These are phyloP conservation scores for Colletotrichum falcatum DNA, from an alignment of 2,329 filamentous ascomycete genomes.

Conservation along the genomic window DNA sequence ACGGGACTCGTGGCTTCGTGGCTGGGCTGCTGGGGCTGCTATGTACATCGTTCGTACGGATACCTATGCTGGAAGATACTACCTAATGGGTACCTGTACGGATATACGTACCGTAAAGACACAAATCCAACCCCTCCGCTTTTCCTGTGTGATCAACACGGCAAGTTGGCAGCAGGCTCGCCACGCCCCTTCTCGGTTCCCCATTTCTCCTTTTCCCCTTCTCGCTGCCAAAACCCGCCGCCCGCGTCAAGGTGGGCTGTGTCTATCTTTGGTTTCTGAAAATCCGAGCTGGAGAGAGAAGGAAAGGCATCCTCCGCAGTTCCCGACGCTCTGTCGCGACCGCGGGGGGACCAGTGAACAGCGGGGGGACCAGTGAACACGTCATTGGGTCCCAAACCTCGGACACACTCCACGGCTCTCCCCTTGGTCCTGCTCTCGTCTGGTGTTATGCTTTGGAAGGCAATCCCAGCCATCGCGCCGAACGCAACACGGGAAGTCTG, in stretches of 20 bases:
- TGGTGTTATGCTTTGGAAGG: neutral
- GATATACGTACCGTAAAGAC: no score
- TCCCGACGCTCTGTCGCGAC: no score
- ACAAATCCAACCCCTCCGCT: neutral
- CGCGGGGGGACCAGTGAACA: no score
- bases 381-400: constrained; percentile 10
- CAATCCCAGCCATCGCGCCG: no score
- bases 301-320: no score
- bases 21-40: constrained; percentile 6
- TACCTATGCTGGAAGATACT: neutral
- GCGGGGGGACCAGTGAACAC: no score
- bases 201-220: neutral
- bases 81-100: no score
- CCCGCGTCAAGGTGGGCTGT: no score
- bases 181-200: neutral
- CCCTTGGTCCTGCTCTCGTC: neutral
- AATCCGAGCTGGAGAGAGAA: no score
- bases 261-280: no score
- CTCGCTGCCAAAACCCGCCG: neutral
- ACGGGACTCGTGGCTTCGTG: neutral
- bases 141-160: constrained; percentile 5
- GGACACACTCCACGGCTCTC: neutral
- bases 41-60: no score
- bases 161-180: constrained; percentile 4
- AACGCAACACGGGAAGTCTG: constrained; percentile 7